A percentile compares a stretch with the other conserved stretches of the same genome.
Evolutionary conservation across 2,329 filamentous ascomycete genomes (phyloP).

Genomic region (Hymenoscyphus linearis): DNA sequence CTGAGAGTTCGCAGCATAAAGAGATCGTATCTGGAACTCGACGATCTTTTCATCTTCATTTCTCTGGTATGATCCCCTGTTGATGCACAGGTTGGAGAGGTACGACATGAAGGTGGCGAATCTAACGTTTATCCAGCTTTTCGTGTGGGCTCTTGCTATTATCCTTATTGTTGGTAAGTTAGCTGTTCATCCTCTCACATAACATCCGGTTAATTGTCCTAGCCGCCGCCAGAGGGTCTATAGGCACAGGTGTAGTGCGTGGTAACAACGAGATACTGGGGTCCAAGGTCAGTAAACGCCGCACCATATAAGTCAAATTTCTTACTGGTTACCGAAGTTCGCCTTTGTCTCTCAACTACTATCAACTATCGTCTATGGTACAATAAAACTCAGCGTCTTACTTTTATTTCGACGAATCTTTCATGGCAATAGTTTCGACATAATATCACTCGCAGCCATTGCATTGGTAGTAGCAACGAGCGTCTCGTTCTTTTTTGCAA

Average conservation of each 20-base stretch:
- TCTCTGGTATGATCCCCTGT: neutral
- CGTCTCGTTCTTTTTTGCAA: neutral
- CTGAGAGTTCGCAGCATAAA: neutral
- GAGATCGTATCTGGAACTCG: neutral
- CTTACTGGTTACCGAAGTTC: neutral
- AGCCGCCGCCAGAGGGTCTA: neutral
- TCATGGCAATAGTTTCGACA: neutral
- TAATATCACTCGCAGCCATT: neutral
- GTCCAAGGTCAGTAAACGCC: neutral
- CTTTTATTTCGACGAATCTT: neutral
- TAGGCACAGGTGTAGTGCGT: neutral
- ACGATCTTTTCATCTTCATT: neutral
- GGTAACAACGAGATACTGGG: neutral
- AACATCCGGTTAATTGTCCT: neutral
- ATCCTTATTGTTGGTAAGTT: neutral
- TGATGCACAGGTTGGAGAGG: neutral
- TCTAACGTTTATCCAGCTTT: neutral
- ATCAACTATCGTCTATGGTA: neutral
- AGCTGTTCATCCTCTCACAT: neutral
- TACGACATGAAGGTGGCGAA: neutral
- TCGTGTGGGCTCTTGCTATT: slow-evolving; percentile 3
- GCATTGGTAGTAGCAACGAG: neutral
- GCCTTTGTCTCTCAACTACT: neutral
- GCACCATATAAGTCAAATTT: neutral
- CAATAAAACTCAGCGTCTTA: neutral